Percentiles rank a stretch among this genome's conserved stretches.
These are phyloP conservation scores for Nepenthes gracilis DNA, from an alignment of 148 eudicot genomes.

Conservation along the genomic window DNA sequence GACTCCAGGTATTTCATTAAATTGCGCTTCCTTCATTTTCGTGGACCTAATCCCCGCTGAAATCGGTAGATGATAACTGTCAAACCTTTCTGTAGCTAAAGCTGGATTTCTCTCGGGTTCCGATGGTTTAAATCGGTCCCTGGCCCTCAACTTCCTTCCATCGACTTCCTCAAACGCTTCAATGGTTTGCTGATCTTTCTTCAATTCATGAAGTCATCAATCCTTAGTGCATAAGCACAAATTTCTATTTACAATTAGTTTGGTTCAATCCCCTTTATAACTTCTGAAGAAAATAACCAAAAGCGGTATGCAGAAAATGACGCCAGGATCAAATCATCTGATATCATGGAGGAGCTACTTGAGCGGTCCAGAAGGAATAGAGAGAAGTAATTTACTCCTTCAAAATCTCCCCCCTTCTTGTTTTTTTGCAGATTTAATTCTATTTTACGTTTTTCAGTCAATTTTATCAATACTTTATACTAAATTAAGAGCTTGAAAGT, in stretches of 20 bases:
- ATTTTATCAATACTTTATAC: too few species aligned
- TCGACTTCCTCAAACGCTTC: constrained; percentile 59
- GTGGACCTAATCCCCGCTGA: background rate
- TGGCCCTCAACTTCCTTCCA: constrained; percentile 69
- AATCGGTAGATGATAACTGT: background rate
- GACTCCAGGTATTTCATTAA: constrained; percentile 37
- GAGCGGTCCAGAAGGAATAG: constrained; percentile 63
- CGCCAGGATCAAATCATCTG: constrained; percentile 76
- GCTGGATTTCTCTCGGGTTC: constrained; percentile 79
- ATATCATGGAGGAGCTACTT: constrained; percentile 67
- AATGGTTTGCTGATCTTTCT: constrained; percentile 26
- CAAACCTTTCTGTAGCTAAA: constrained; percentile 43
- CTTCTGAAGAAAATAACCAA: constrained; percentile 67
- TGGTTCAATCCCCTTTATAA: too few species aligned
- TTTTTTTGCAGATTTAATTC: background rate
- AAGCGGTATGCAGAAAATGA: constrained; percentile 78
- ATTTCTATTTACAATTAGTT: too few species aligned
- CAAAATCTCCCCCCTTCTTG: background rate
- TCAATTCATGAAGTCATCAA: background rate
- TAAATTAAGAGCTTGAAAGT: too few species aligned
- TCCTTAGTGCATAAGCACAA: background rate
- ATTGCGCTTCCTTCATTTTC: background rate
- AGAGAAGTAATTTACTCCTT: constrained; percentile 44
- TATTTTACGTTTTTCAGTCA: background rate
- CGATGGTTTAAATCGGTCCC: constrained; percentile 71